Evolutionary conservation across 164 flowering plant genomes (phyloP), one percentile per base, ranked within the genome.

Genomic region (Piper longum): DNA sequence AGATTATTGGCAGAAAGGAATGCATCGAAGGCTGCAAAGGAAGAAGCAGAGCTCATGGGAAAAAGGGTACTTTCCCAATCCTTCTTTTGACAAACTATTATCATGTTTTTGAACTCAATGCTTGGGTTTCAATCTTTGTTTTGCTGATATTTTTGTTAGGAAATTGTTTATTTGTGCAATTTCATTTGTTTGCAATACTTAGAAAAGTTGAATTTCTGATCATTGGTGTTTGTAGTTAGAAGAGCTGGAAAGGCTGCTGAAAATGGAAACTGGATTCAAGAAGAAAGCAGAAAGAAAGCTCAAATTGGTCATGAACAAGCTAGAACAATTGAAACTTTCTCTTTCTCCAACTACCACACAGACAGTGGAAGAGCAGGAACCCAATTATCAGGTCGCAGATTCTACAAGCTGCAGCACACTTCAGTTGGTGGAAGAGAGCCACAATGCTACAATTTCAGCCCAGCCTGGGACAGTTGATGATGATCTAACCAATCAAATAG

Each of bases 1-100:
- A 85, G 97, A 76, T 74, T 90, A 69, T 79, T 79, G 64, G 92
- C 97, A 39, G 91, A 90, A 67, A 85, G 95, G 74, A 77, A 71
- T 16, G 81, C 84, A 75, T 82, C 97, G 59, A 90, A 71, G 62
- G 64, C 66, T 65, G 92, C 95, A 16, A 85, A 73, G 66, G 75
- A 82, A 57, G 79, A 82, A 16, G 86, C 84, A 57, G 80, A 85
- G 43, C 70, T 70, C 36, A 57, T 86, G 73, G 80, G 59, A 57
- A 79, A 71, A 51, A 86, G 79, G 91, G 95, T 91, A 44, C 57
- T 45, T 71, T 12, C 3, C 3, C 57, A 43, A 69, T 16, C 1
- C 4, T 13, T 7, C 60, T 7, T 2, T 48, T 48, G 3, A 48
- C 3, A 48, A 48, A 2, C 52, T 8, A 14, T 48, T 48, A 8